Conservation (phyloP, 2,329 filamentous ascomycete genomes). For the Tolypocladium capitatum region DNA sequence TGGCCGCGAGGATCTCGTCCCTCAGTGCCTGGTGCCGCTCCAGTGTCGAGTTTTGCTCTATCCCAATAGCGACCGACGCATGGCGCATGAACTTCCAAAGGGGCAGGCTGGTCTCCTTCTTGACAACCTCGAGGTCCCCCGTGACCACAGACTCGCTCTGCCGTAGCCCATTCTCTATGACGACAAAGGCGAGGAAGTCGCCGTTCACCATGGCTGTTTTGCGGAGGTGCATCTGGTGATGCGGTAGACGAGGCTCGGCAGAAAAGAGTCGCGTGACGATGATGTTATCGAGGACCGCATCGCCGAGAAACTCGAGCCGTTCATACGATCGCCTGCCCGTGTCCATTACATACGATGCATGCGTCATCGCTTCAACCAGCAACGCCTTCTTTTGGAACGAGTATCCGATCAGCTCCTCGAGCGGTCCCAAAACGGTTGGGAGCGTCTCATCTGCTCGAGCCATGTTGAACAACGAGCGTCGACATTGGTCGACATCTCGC, state of each 20-base stretch:
- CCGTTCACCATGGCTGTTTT: constrained; percentile 68
- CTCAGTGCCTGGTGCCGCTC: constrained; percentile 35
- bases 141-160: constrained; percentile 10
- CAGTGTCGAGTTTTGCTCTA: constrained; percentile 29
- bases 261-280: constrained; percentile 51
- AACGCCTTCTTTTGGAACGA: constrained; percentile 54
- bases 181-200: constrained; percentile 64
- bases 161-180: constrained; percentile 34
- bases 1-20: constrained; percentile 30
- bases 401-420: constrained; percentile 60
- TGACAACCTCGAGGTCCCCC: constrained; percentile 6
- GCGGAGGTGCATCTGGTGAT: constrained; percentile 58
- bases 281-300: constrained; percentile 70
- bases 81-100: constrained; percentile 63
- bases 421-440: constrained; percentile 26
- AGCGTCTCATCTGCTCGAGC: constrained; percentile 22
- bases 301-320: constrained; percentile 77
- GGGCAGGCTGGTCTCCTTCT: constrained; percentile 18
- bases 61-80: constrained; percentile 31
- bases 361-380: constrained; percentile 69
- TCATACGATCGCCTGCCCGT: constrained; percentile 37
- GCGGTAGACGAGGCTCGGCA: constrained; percentile 24
- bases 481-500: constrained; percentile 29
- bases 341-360: constrained; percentile 46
- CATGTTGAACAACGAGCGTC: constrained; percentile 28